phyloP scores from a whole-genome alignment of 805 yeast species.

The Metschnikowia bowlesiae region DNA sequence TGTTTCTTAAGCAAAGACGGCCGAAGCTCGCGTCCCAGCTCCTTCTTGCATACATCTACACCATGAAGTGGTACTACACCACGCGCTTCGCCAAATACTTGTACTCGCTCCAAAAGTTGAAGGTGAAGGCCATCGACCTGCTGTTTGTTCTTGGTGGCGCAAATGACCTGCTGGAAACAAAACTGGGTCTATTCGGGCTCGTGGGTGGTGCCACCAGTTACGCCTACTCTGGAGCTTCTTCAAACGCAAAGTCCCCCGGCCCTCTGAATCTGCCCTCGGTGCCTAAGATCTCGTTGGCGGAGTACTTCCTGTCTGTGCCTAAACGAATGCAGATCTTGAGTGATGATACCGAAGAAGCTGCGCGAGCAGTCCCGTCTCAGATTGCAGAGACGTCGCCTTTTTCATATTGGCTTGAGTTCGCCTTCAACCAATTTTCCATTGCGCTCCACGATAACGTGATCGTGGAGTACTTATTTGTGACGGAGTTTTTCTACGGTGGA shows the following conservation, averaged over 20 bases:
- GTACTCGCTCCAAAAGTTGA: constrained; percentile 64
- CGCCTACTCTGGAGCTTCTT: background rate
- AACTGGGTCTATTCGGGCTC: constrained; percentile 13
- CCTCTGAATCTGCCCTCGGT: constrained; percentile 2
- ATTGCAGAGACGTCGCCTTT: constrained; percentile 75
- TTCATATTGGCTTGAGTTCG: constrained; percentile 65
- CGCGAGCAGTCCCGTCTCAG: constrained; percentile 59
- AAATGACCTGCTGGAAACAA: constrained; percentile 17
- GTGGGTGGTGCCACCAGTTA: constrained; percentile 6
- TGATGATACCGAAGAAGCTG: constrained; percentile 31
- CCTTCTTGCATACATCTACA: constrained; percentile 73
- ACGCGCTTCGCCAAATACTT: constrained; percentile 73
- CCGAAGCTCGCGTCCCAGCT: constrained; percentile 66
- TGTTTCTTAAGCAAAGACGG: constrained; percentile 52
- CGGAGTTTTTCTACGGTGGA: constrained; percentile 60
- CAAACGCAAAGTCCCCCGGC: background rate
- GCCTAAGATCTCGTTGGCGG: constrained; percentile 34
- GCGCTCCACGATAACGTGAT: constrained; percentile 73
- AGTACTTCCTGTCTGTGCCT: constrained; percentile 50
- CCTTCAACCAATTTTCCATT: constrained; percentile 65
- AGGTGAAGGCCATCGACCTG: constrained; percentile 51
- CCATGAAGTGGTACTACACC: constrained; percentile 92
- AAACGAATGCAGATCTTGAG: constrained; percentile 55
- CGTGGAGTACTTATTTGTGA: constrained; percentile 70
- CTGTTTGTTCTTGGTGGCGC: constrained; percentile 51